Percentiles rank a stretch among this genome's conserved stretches.
Evolutionary conservation across 495 filamentous ascomycete species (phyloP).

Genomic region (Penicillium canariense): DNA sequence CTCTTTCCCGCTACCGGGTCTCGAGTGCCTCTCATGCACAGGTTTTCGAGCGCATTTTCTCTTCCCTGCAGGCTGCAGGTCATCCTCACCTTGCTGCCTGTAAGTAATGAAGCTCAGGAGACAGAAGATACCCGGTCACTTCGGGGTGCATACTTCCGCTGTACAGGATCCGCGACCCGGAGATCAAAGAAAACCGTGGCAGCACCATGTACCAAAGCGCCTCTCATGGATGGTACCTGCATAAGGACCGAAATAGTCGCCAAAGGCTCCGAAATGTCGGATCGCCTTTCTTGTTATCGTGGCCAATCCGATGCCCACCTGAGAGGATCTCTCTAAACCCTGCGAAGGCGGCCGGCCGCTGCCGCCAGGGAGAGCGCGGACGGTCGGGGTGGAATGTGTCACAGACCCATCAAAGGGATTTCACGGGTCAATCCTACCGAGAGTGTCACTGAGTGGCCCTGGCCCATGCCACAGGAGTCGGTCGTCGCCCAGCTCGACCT

Average conservation of each 20-base stretch:
- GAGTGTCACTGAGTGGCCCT: slow-evolving; percentile 21
- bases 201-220: background rate
- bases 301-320: slow-evolving; percentile 7
- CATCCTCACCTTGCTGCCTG: slow-evolving; percentile 17
- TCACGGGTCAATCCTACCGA: slow-evolving; percentile 14
- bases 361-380: slow-evolving; percentile 20
- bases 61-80: slow-evolving; percentile 27
- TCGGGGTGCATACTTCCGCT: background rate
- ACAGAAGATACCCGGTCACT: background rate
- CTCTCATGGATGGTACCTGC: background rate
- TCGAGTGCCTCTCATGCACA: slow-evolving; percentile 20
- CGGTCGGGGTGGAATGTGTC: slow-evolving; percentile 27
- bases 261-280: slow-evolving; percentile 2
- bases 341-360: slow-evolving; percentile 5
- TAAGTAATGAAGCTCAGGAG: slow-evolving; percentile 1
- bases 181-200: slow-evolving; percentile 10
- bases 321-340: background rate
- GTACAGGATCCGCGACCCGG: background rate
- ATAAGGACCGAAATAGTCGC: slow-evolving; percentile 7
- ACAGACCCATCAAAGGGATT: slow-evolving; percentile 24
- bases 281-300: background rate
- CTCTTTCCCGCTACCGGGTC: slow-evolving; percentile 9
- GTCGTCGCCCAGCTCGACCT: slow-evolving; percentile 24
- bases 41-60: slow-evolving; percentile 15
- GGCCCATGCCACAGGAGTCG: slow-evolving; percentile 27